Evolutionary conservation across 371 early-diverging fungal species (phyloP).

Genomic region (Mortierella sp.): DNA sequence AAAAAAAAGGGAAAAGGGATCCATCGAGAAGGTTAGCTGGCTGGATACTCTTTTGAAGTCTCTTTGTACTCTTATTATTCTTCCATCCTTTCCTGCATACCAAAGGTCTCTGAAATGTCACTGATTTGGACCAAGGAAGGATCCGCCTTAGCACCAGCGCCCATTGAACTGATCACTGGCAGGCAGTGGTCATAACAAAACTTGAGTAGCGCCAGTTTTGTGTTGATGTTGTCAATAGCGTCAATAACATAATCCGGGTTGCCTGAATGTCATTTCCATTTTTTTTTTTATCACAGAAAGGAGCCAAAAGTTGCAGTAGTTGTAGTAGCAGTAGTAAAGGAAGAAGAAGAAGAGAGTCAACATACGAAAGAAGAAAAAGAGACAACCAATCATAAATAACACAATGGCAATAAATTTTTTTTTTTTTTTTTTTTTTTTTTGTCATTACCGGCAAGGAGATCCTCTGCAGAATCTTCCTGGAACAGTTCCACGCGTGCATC

Average conservation of each 20-base stretch:
- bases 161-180: conserved; percentile 90
- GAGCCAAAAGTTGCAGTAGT: background rate
- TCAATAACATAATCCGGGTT: conserved; percentile 86
- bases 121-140: conserved; percentile 94
- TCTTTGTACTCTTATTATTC: too few relatives aligned
- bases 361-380: background rate
- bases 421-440: too few relatives aligned
- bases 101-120: conserved; percentile 92
- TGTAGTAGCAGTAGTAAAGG: too few relatives aligned
- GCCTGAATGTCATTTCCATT: conserved; percentile 37
- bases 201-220: conserved; percentile 88
- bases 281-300: background rate
- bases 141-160: conserved; percentile 95
- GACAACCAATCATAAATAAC: conserved; percentile 23
- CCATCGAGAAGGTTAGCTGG: too few relatives aligned
- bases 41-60: too few relatives aligned
- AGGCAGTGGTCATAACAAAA: conserved; percentile 82
- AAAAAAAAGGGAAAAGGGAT: background rate
- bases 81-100: too few relatives aligned
- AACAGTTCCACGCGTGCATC: conserved; percentile 85
- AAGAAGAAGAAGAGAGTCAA: too few relatives aligned
- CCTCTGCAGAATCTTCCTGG: conserved; percentile 73
- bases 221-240: conserved; percentile 95
- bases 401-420: conserved; percentile 44
- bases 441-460: conserved; percentile 75